A percentile compares a stretch with the other conserved stretches of the same genome.
Conservation (phyloP, 2,329 filamentous ascomycete species). For the Teratosphaeriaceae sp. region DNA sequence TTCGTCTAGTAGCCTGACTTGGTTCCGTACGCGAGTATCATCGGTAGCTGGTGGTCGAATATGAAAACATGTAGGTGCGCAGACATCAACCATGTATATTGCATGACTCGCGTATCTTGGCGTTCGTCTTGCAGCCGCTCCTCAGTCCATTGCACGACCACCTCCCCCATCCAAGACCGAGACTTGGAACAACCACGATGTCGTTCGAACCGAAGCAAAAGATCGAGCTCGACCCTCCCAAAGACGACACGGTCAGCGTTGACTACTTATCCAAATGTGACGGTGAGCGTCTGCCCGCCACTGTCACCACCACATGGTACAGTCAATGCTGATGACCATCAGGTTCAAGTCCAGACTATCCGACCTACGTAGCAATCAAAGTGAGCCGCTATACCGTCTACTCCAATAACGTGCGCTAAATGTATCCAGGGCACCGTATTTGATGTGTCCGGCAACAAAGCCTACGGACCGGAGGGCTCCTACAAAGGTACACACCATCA, state of each 20-base stretch:
- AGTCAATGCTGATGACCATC: constrained; percentile 3
- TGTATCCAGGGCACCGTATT: constrained; percentile 72
- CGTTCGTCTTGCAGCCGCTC: too few species aligned
- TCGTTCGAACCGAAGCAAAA: constrained; percentile 70
- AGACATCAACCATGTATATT: too few species aligned
- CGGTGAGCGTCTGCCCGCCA: constrained; percentile 52
- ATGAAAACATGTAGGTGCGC: too few species aligned
- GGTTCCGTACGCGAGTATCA: too few species aligned
- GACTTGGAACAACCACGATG: too few species aligned
- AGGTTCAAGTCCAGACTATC: constrained; percentile 59
- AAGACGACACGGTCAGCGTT: constrained; percentile 74
- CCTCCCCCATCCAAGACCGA: too few species aligned
- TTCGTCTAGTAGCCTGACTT: too few species aligned
- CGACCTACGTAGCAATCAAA: constrained; percentile 56
- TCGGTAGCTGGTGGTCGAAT: too few species aligned
- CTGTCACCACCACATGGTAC: too few species aligned
- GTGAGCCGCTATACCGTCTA: constrained; percentile 19
- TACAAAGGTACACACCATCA: constrained; percentile 63
- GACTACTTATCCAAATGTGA: constrained; percentile 76
- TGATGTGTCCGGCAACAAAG: constrained; percentile 83
- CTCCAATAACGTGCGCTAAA: constrained; percentile 1
- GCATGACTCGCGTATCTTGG: too few species aligned
- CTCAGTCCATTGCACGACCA: too few species aligned
- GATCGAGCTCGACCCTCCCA: constrained; percentile 73
- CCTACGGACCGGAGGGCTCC: constrained; percentile 73